Percentiles rank a stretch among this genome's conserved stretches.
phyloP scores from a whole-genome alignment of 1,284 basidiomycete genomes.

The Ganoderma resinaceum region DNA sequence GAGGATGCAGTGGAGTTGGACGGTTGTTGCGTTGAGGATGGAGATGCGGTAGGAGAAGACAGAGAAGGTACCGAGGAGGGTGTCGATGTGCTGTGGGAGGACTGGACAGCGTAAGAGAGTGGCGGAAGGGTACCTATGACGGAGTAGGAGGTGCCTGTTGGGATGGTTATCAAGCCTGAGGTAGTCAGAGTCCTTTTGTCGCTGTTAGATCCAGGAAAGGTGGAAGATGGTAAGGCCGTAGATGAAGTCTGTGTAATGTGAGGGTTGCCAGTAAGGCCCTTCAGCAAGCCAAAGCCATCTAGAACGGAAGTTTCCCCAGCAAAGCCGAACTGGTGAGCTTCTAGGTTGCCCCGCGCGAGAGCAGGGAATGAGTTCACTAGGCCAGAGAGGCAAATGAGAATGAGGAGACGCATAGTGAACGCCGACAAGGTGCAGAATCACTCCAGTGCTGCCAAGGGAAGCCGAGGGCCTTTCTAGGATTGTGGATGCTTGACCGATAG shows the following conservation, averaged over 20 bases:
- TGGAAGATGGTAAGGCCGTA: background rate
- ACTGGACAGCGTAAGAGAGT: constrained; percentile 6
- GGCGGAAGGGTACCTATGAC: constrained; percentile 24
- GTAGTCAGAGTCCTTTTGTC: constrained; percentile 14
- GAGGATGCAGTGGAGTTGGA: constrained; percentile 11
- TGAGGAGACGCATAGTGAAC: constrained; percentile 19
- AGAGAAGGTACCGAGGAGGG: background rate
- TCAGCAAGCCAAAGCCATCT: constrained; percentile 20
- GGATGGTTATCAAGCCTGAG: constrained; percentile 4
- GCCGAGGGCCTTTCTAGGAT: background rate
- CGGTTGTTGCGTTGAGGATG: constrained; percentile 8
- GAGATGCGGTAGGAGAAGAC: background rate
- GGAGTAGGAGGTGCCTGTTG: constrained; percentile 25
- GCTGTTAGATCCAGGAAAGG: background rate
- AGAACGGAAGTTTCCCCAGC: constrained; percentile 10
- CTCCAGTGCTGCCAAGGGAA: background rate
- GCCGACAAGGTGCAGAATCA: background rate
- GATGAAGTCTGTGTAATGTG: constrained; percentile 11
- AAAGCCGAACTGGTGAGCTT: background rate
- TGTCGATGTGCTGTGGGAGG: background rate
- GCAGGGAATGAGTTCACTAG: constrained; percentile 16
- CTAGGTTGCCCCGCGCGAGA: constrained; percentile 4
- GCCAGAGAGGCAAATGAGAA: constrained; percentile 17
- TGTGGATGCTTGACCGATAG: background rate
- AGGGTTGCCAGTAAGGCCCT: constrained; percentile 15